Percentiles rank a stretch among this genome's conserved stretches.
These are phyloP conservation scores for Amanita rubescens DNA, from an alignment of 768 basidiomycete species.

Conservation along the genomic window DNA sequence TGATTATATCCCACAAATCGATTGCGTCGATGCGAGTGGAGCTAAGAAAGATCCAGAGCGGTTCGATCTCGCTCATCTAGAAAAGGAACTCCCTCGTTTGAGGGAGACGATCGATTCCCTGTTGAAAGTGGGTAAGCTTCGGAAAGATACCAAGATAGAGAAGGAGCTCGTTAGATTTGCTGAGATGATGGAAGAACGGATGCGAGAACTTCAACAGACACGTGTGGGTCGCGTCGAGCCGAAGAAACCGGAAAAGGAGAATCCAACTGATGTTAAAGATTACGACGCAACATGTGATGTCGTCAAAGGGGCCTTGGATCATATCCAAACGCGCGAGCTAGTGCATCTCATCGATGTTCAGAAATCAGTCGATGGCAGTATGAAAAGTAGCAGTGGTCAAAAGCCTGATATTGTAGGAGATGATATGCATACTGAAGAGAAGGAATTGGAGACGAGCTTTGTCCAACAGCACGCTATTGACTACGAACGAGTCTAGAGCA, in stretches of 20 bases:
- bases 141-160: slow-evolving; percentile 14
- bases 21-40: slow-evolving; percentile 9
- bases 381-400: slow-evolving; percentile 8
- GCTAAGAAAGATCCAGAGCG: not conserved
- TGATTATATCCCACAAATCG: slow-evolving; percentile 4
- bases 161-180: slow-evolving; percentile 18
- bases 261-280: slow-evolving; percentile 10
- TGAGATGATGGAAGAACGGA: slow-evolving; percentile 18
- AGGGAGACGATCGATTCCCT: too few relatives aligned
- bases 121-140: slow-evolving; percentile 22
- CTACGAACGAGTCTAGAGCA: too few relatives aligned
- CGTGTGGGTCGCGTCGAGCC: not conserved
- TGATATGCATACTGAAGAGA: not conserved
- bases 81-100: too few relatives aligned
- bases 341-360: slow-evolving; percentile 32
- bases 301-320: slow-evolving; percentile 13
- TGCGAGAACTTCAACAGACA: slow-evolving; percentile 12
- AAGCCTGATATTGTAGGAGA: not conserved
- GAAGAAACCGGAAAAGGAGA: slow-evolving; percentile 2
- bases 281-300: slow-evolving; percentile 13
- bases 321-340: slow-evolving; percentile 17
- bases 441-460: not conserved
- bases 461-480: not conserved
- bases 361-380: too few relatives aligned
- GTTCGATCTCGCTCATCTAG: too few relatives aligned